Evolutionary conservation across 805 yeast genomes (phyloP), one percentile per base, ranked within the genome.

Genomic region (Candida quercuum): DNA sequence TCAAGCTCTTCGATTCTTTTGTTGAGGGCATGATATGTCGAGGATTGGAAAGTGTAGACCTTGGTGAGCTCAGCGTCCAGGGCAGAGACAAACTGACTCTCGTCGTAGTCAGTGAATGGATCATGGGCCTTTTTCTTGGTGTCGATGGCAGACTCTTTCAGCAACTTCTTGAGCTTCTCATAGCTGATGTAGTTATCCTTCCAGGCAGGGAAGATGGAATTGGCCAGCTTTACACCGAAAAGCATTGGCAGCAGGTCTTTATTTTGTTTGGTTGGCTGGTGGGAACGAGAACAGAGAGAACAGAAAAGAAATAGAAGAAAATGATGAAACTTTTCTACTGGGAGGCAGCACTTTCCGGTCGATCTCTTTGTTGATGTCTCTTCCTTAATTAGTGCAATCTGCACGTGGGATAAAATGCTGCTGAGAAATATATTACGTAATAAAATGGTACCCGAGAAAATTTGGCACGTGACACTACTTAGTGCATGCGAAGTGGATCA

Each of bases 151-250:
- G 76, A 79, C 55, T 85, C 94, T 57, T 82, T 84, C 51, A 85
- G 61, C 23, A 81, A 63, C 48, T 72, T 76, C 60, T 84, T 84
- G 54, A 85, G 63, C 28, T 62, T 62, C 48, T 74, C 84, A 56
- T 85, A 85, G 54, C 75, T 66, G 42, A 85, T 71, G 56, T 84
- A 85, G 53, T 78, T 71, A 23, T 71, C 74, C 58, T 76, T 82
- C 99, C 99, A 91, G 2, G 97, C 95, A 32, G 78, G 78, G 61
- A 84, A 87, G 25, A 78, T 76, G 58, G 89, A 97, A 47, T 76
- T 78, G 37, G 81, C 81, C 39, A 91, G 69, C 56, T 85, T 86
- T 35, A 76, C 86, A 37, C 95, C 95, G 56, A 91, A 91, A 38
- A 91, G 64, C 98, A 93, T 88, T 33, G 6, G 27, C 11, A 10